Evolutionary conservation across 768 basidiomycete species (phyloP).

Genomic region (Xerocomus potaroensis): DNA sequence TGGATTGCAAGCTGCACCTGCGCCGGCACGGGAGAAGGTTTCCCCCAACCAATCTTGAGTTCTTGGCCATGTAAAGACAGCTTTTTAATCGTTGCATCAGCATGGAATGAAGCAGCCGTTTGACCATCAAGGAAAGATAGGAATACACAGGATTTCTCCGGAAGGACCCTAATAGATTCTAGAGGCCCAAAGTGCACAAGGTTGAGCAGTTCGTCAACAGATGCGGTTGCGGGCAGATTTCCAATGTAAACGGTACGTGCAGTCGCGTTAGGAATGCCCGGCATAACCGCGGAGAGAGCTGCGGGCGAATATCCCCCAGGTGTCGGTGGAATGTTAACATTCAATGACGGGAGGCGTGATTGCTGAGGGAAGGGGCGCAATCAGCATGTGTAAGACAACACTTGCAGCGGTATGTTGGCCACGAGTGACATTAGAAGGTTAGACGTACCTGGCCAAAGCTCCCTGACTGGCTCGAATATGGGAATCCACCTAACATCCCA

Average conservation of each 20-base stretch:
- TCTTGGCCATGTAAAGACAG: slow-evolving; percentile 90
- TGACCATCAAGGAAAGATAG: slow-evolving; percentile 93
- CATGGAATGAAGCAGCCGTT: slow-evolving; percentile 95
- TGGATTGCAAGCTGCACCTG: slow-evolving; percentile 84
- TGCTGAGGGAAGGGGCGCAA: slow-evolving; percentile 39
- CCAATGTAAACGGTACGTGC: slow-evolving; percentile 97
- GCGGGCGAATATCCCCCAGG: slow-evolving; percentile 77
- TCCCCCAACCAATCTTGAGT: slow-evolving; percentile 98
- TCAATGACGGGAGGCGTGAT: slow-evolving; percentile 57
- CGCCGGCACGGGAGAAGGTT: slow-evolving; percentile 83
- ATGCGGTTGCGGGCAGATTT: slow-evolving; percentile 91
- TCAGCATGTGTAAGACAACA: not conserved
- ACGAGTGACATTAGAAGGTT: not conserved
- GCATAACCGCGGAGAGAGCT: slow-evolving; percentile 69
- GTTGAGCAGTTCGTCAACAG: slow-evolving; percentile 96
- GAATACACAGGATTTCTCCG: slow-evolving; percentile 97
- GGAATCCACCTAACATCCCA: slow-evolving; percentile 68
- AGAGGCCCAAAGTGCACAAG: slow-evolving; percentile 97
- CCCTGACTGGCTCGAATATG: slow-evolving; percentile 67
- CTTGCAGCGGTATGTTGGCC: not conserved
- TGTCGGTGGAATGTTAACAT: slow-evolving; percentile 63
- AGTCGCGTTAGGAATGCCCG: slow-evolving; percentile 50
- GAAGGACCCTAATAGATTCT: slow-evolving; percentile 89
- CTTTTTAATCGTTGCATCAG: slow-evolving; percentile 95
- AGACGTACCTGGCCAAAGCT: slow-evolving; percentile 58